Conservation (phyloP, 2,329 filamentous ascomycete species). For the Plectosphaerella sp. region DNA sequence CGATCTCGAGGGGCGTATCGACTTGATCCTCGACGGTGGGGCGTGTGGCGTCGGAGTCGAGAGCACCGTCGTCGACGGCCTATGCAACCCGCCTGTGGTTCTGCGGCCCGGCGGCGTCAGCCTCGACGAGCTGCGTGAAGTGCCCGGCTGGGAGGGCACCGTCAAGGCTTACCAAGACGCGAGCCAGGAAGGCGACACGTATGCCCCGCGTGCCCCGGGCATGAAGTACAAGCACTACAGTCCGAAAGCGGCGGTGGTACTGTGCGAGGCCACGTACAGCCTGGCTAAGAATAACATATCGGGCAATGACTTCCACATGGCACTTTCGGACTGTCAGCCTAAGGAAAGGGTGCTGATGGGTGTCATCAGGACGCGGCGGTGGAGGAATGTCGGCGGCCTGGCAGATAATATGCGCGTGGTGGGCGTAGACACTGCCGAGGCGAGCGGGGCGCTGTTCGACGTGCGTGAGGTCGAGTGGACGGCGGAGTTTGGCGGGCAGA, state of each 20-base stretch:
- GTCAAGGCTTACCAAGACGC: conserved; percentile 75
- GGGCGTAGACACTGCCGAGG: conserved; percentile 18
- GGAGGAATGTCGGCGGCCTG: conserved; percentile 41
- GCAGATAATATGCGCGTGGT: conserved; percentile 13
- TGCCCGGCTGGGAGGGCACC: conserved; percentile 77
- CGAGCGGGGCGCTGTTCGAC: conserved; percentile 27
- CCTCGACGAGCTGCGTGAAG: conserved; percentile 70
- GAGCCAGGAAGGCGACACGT: conserved; percentile 56
- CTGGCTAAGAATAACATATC: conserved; percentile 29
- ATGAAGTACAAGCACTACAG: conserved; percentile 99
- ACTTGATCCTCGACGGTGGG: conserved; percentile 85
- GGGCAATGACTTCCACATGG: conserved; percentile 25
- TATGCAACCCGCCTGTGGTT: conserved; percentile 75
- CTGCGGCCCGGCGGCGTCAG: conserved; percentile 84
- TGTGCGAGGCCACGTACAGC: conserved; percentile 62
- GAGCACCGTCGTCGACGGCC: conserved; percentile 91
- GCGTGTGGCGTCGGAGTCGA: conserved; percentile 86
- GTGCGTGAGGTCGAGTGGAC: conserved; percentile 36
- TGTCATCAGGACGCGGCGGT: conserved; percentile 51
- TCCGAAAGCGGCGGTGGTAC: conserved; percentile 77
- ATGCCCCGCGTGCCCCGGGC: conserved; percentile 77
- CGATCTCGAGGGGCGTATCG: conserved; percentile 77
- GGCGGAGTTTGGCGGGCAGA: conserved; percentile 21
- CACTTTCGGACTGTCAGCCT: conserved; percentile 10
- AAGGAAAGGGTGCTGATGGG: conserved; percentile 32